Conservation (phyloP, 2,329 filamentous ascomycete genomes). For the Fonsecaea monophora region DNA sequence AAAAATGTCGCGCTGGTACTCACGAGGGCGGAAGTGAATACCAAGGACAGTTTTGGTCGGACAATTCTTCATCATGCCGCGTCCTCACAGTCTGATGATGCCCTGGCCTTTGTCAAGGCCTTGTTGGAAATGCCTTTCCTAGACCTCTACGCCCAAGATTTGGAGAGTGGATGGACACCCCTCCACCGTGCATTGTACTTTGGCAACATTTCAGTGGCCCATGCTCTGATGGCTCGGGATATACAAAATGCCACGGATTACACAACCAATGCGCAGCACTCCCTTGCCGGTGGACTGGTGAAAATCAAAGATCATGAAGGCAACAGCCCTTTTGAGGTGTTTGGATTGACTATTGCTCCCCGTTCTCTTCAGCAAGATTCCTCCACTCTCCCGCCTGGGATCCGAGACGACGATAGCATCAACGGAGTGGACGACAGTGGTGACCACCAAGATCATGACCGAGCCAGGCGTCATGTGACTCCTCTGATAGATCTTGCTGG, state of each 20-base stretch:
- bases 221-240: slow-evolving; percentile 80
- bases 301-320: slow-evolving; percentile 97
- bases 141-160: slow-evolving; percentile 86
- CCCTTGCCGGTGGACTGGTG: slow-evolving; percentile 73
- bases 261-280: slow-evolving; percentile 63
- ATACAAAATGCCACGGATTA: slow-evolving; percentile 69
- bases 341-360: slow-evolving; percentile 82
- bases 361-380: slow-evolving; percentile 63
- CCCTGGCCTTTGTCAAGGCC: slow-evolving; percentile 75
- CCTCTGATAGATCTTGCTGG: slow-evolving; percentile 60
- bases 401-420: slow-evolving; percentile 40
- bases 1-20: slow-evolving; percentile 44
- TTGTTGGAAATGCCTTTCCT: slow-evolving; percentile 81
- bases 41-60: slow-evolving; percentile 78
- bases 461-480: slow-evolving; percentile 43
- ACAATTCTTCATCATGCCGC: slow-evolving; percentile 85
- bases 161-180: slow-evolving; percentile 94
- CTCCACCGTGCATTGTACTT: slow-evolving; percentile 89
- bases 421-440: slow-evolving; percentile 54
- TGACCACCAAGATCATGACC: slow-evolving; percentile 49
- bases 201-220: slow-evolving; percentile 85
- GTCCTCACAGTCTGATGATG: slow-evolving; percentile 73
- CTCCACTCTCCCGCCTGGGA: slow-evolving; percentile 41
- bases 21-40: slow-evolving; percentile 76
- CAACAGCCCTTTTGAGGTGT: slow-evolving; percentile 92